Evolutionary conservation across 306 rosid genomes (phyloP), one percentile per base, ranked within the genome.

Genomic region (Citrullus amarus): DNA sequence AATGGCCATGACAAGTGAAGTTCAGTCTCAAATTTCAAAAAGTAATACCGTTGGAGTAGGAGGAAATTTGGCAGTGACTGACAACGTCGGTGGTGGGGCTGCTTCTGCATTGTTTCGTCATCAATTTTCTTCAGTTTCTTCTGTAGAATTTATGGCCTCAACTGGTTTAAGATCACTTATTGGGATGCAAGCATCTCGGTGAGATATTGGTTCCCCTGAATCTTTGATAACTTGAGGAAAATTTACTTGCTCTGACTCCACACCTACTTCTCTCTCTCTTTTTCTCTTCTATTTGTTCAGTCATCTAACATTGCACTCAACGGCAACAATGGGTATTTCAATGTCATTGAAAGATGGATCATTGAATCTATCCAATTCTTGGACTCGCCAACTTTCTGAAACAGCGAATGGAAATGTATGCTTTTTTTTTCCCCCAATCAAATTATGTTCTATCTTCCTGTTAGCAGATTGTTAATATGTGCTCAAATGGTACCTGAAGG

Each of bases 321-420:
- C 90, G 79, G 99, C 99, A 78, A 91, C 97, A 68, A 83, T 86
- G 86, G 97, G 93, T 59, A 8, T 92, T 81, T 81, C 97, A 44
- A 46, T 92, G 91, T 91, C 97, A 75, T 86, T 95, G 84, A 87
- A 72, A 75, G 99, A 95, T 80, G 91, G 97, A 79, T 92, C 97
- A 6, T 82, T 92, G 86, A 95, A 86, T 86, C 97, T 95, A 77
- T 87, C 99, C 70, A 95, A 95, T 82, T 77, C 86, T 44, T 95
- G 99, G 99, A 88, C 88, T 56, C 99, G 99, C 60, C 97, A 92
- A 85, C 85, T 95, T 65, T 91, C 99, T 79, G 93, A 92, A 71
- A 89, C 92, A 77, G 80, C 97, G 62, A 82, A 81, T 36, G 99
- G 96, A 86, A 86, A 87, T 91, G 99, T 91, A 87, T 73, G 83